A percentile compares a stretch with the other conserved stretches of the same genome.
phyloP scores from a whole-genome alignment of 2,329 filamentous ascomycete genomes.

The Beauveria scarabaeidicola region DNA sequence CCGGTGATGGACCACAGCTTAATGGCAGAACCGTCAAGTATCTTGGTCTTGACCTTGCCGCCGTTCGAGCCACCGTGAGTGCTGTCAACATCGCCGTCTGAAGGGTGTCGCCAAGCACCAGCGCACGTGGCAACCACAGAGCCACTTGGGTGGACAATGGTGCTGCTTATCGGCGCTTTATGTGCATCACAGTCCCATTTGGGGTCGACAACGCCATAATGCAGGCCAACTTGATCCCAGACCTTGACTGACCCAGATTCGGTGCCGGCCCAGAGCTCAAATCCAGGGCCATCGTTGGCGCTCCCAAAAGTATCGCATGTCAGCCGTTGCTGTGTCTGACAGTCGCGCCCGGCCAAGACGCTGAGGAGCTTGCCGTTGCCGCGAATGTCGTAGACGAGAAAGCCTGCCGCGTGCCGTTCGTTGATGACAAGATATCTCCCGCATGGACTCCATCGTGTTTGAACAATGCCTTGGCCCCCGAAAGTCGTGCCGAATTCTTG shows the following conservation, averaged over 20 bases:
- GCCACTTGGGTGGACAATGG: constrained; percentile 44
- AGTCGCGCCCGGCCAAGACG: constrained; percentile 41
- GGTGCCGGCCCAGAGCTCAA: constrained; percentile 56
- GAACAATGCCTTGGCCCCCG: constrained; percentile 54
- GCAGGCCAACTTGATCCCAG: constrained; percentile 48
- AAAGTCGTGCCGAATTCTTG: constrained; percentile 28
- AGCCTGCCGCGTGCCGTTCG: constrained; percentile 46
- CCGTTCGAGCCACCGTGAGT: neutral
- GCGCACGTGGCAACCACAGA: constrained; percentile 50
- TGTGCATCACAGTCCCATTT: constrained; percentile 45
- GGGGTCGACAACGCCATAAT: constrained; percentile 34
- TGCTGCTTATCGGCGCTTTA: constrained; percentile 38
- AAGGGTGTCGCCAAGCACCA: constrained; percentile 39
- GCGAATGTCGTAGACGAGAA: constrained; percentile 56
- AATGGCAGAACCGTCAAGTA: constrained; percentile 5
- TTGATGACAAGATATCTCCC: constrained; percentile 55
- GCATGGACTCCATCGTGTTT: constrained; percentile 54
- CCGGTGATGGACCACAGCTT: constrained; percentile 7
- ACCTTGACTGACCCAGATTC: constrained; percentile 45
- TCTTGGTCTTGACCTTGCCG: neutral
- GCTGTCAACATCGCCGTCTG: constrained; percentile 8
- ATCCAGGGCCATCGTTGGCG: constrained; percentile 29
- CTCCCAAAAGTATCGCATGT: constrained; percentile 44
- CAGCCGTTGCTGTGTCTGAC: constrained; percentile 47
- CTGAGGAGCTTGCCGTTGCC: constrained; percentile 48